A percentile compares a stretch with the other conserved stretches of the same genome.
These are phyloP conservation scores for Cyclospora cayetanensis DNA, from an alignment of 169 alveolate species.

Conservation along the genomic window DNA sequence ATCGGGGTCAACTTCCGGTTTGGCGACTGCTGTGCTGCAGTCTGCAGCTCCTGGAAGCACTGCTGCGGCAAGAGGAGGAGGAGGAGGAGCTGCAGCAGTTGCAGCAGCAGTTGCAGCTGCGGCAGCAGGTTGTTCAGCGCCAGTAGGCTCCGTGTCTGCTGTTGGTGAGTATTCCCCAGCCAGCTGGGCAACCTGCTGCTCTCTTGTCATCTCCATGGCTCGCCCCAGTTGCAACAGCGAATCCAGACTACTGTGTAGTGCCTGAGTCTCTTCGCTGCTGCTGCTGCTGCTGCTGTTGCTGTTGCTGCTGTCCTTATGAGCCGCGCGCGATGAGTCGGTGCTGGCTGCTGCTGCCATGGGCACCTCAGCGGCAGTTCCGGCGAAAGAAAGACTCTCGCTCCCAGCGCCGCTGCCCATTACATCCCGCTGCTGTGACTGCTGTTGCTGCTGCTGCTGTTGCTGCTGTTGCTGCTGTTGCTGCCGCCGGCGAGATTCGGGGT, in stretches of 20 bases:
- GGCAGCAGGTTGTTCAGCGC: background rate
- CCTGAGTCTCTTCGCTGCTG: constrained; percentile 10
- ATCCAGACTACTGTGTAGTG: background rate
- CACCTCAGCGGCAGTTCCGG: background rate
- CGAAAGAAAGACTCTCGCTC: background rate
- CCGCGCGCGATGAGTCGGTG: background rate
- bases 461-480: constrained; percentile 30
- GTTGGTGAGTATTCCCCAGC: constrained; percentile 28
- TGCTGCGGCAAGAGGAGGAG: background rate
- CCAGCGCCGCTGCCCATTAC: background rate
- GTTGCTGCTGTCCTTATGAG: background rate
- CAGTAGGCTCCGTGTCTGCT: background rate
- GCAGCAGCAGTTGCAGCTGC: constrained; percentile 40
- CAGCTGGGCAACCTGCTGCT: constrained; percentile 32
- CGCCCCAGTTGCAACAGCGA: constrained; percentile 5
- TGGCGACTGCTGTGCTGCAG: background rate
- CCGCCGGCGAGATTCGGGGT: background rate
- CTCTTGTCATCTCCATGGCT: background rate
- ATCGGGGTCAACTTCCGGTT: background rate
- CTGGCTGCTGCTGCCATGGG: background rate
- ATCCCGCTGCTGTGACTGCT: background rate
- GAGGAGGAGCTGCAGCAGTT: background rate
- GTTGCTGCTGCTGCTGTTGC: constrained; percentile 24
- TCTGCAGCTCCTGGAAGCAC: background rate
- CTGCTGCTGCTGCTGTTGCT: constrained; percentile 47